A percentile compares a stretch with the other conserved stretches of the same genome.
phyloP scores from a whole-genome alignment of 129 eudicot genomes.

The Arctium minus region DNA sequence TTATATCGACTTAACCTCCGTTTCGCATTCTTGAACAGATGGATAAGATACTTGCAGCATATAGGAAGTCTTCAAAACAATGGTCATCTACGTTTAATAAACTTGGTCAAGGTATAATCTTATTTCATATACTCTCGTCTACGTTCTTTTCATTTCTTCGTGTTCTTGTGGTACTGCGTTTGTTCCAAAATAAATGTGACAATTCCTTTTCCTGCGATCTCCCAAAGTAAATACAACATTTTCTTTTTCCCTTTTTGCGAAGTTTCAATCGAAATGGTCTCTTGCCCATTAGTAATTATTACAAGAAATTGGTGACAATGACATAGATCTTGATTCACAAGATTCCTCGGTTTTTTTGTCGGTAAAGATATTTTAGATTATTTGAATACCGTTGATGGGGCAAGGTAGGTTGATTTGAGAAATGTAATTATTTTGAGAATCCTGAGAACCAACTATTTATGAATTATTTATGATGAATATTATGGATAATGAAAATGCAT shows the following conservation, averaged over 20 bases:
- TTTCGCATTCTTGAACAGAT: conserved; percentile 40
- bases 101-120: conserved; percentile 79
- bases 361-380: background rate
- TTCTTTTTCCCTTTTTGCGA: background rate
- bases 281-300: too few relatives aligned
- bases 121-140: background rate
- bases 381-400: background rate
- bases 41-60: conserved; percentile 86
- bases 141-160: background rate
- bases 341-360: background rate
- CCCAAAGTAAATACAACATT: background rate
- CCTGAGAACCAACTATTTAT: background rate
- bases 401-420: background rate
- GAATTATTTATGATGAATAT: background rate
- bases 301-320: too few relatives aligned
- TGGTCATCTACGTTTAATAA: conserved; percentile 88
- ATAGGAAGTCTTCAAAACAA: conserved; percentile 93
- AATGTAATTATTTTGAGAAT: background rate
- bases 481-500: background rate
- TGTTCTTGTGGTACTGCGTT: background rate
- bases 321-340: background rate
- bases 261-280: background rate
- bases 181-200: background rate
- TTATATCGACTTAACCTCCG: background rate
- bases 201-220: background rate